Evolutionary conservation across 2,329 filamentous ascomycete genomes (phyloP), one percentile per base, ranked within the genome.

Genomic region (Monosporascus sp.): DNA sequence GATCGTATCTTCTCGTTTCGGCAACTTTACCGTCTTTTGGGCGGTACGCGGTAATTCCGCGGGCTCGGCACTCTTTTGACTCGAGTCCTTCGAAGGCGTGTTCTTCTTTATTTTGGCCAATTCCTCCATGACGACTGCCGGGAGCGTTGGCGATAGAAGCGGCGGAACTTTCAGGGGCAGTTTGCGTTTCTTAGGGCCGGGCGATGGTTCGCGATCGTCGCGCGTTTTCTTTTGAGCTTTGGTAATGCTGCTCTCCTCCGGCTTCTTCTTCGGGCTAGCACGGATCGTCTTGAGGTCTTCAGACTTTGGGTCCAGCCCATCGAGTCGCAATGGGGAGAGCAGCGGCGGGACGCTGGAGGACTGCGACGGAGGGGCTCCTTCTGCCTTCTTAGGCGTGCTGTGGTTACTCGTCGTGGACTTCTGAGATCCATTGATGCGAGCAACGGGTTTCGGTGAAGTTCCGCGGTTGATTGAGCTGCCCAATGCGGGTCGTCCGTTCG

Each of bases 71-170:
- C 54, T 64, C 53, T 58, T 65, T 49, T 63, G 61, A 38, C 52
- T 56, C 8, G 52, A 38, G 37, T 65, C 63, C 52, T 67, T 69
- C 26, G 56, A 55, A 19, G 60, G 46, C 50, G 63, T 56, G 20
- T 60, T 65, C 49, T 66, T 71, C 52, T 70, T 69, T n/a, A 67
- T 40, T 31, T 66, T 70, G 17, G 68, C 70, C 17, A 79, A 65
- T 31, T 75, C 74, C 53, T 73, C 75, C 55, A 83, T 78, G 0
- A 84, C 68, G 19, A 76, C 64, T 0, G 78, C 70, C 1, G 81
- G 81, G 7, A 84, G 64, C 0, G 80, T 84, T 0, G 81, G 81
- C 0, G 81, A 84, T 11, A 84, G 69, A 7, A 84, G 68, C 0
- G 74, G 69, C 1, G 80, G 81, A 26, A 83, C 65, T 47, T 68